These are phyloP conservation scores for Brassica cretica DNA, from an alignment of 345 rosid genomes.

Conservation along the genomic window DNA sequence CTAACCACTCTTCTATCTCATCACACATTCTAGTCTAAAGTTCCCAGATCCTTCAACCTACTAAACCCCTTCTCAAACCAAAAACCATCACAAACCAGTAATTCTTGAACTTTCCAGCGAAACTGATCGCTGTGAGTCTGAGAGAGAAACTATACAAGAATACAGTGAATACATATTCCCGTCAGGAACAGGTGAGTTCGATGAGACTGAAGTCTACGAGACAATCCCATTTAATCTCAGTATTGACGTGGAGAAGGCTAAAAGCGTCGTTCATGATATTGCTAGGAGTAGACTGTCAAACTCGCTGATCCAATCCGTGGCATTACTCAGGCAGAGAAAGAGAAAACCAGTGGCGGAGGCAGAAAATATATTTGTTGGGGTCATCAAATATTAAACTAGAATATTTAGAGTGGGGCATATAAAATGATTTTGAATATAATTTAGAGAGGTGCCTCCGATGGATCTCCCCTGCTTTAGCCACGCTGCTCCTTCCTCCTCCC, in stretches of 20 bases:
- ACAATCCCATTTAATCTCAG: conserved; percentile 86
- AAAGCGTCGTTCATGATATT: conserved; percentile 62
- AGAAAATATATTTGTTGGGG: no score
- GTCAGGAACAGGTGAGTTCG: conserved; percentile 95
- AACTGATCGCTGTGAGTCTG: conserved; percentile 64
- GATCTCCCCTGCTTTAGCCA: no score
- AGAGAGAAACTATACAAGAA: conserved; percentile 84
- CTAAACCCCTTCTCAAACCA: no score
- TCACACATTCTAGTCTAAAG: not conserved
- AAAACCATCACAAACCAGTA: no score
- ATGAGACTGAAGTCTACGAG: conserved; percentile 77
- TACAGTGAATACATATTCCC: conserved; percentile 86
- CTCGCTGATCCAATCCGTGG: conserved; percentile 88
- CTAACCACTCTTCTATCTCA: not conserved
- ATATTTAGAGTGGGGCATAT: no score
- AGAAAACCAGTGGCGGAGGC: no score
- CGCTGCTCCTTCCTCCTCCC: no score
- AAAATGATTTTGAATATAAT: no score
- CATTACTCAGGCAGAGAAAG: conserved; percentile 87
- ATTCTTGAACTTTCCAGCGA: no score
- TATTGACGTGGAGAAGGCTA: conserved; percentile 74
- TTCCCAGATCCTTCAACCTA: not conserved
- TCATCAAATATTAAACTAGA: no score
- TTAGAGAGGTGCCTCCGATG: no score
- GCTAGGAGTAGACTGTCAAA: conserved; percentile 73